Evolutionary conservation across 2,329 filamentous ascomycete genomes (phyloP).

Genomic region (Clonostachys rosea): DNA sequence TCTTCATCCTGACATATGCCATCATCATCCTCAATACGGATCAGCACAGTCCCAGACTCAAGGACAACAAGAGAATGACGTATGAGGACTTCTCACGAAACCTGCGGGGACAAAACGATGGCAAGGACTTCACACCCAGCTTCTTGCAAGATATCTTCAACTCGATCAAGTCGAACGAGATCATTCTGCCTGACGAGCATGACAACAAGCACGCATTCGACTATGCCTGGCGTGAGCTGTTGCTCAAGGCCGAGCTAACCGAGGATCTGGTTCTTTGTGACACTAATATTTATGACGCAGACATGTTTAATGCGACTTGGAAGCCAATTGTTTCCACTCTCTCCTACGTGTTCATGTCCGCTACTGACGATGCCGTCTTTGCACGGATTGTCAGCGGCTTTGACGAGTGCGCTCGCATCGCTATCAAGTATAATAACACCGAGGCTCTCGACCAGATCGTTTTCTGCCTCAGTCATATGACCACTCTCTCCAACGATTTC

Average conservation of each 20-base stretch:
- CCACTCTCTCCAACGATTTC: conserved; percentile 71
- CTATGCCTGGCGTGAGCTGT: conserved; percentile 92
- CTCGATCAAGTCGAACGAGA: conserved; percentile 88
- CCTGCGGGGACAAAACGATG: conserved; percentile 83
- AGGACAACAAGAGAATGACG: conserved; percentile 75
- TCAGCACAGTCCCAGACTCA: conserved; percentile 90
- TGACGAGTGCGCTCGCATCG: conserved; percentile 92
- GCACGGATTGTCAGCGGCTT: conserved; percentile 91
- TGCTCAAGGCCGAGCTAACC: conserved; percentile 76
- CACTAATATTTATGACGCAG: conserved; percentile 92
- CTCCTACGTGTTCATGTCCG: conserved; percentile 98
- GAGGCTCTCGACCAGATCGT: conserved; percentile 93
- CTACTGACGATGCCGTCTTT: conserved; percentile 93
- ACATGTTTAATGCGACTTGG: conserved; percentile 98
- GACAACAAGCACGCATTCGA: conserved; percentile 96
- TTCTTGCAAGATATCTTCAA: conserved; percentile 86
- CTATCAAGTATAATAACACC: conserved; percentile 74
- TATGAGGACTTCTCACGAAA: conserved; percentile 80
- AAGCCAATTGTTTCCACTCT: conserved; percentile 89
- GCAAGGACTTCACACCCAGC: conserved; percentile 76
- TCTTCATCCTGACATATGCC: conserved; percentile 89
- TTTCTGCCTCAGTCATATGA: conserved; percentile 85
- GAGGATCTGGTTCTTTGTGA: conserved; percentile 74
- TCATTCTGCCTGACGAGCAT: conserved; percentile 94
- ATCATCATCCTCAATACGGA: conserved; percentile 98